Base-by-base conservation (phyloP, 441 rosid species). In the Theobroma grandiflorum region DNA sequence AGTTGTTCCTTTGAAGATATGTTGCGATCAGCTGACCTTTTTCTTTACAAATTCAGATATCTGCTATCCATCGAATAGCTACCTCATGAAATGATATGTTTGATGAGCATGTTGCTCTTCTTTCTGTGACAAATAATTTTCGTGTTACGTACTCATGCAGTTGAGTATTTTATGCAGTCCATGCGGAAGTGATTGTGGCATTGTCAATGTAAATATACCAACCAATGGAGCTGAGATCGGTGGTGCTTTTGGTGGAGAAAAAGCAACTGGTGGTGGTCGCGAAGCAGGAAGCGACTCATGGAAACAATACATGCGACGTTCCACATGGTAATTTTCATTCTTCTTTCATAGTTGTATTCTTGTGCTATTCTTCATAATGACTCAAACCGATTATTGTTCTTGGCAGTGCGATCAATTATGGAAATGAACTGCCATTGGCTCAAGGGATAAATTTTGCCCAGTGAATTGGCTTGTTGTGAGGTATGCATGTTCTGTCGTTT, bases 271-370 rank as follows among this genome's bases (percentile, higher is more conserved):
- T 3, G 98, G 98, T 78, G 96, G 99, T 59, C 92, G 95, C 75
- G 99, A 93, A 89, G 98, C 98, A 22, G 99, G 99, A 82, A 94
- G 98, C 35, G 97, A 96, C 84, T 93, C 99, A 22, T 93, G 98
- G 98, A 96, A 96, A 86, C 99, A 96, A 81, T 94, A 96, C 82
- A 94, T 96, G 98, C 91, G 97, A 20, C 95, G 98, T 49, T 91
- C 98, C 14, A 93, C 98, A 62, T 93, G 99, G 99, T 95, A 91
- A 84, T 64, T 11, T 40, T 42, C 4, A 65, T 12, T 59, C 66
- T 68, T 18, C 6, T 14, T 1, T 22, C 71, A 2, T 57, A 8
- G 22, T 43, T 14, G 55, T 55, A 61, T 31, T 61, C 38, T 8
- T 61, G 38, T 61, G 18, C 38, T 61, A 31, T 31, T 26, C 66